Percentiles rank a stretch among this genome's conserved stretches.
These are phyloP conservation scores for Protea cynaroides DNA, from an alignment of 164 flowering plant genomes.

Conservation along the genomic window DNA sequence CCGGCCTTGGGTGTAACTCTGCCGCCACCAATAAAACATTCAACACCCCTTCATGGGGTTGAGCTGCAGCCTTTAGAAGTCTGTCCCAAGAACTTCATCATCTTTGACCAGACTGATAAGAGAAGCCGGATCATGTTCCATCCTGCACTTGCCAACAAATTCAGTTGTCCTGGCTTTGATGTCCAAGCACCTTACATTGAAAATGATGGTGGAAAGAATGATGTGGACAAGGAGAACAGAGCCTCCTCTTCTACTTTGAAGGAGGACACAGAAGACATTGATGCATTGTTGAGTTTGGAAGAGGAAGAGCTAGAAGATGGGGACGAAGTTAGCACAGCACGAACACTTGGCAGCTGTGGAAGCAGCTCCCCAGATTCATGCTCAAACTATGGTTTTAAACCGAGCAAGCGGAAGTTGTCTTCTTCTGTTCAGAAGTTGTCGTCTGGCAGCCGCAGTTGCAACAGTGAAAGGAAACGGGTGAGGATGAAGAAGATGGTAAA, in stretches of 20 bases:
- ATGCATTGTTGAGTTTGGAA: constrained; percentile 68
- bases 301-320: constrained; percentile 51
- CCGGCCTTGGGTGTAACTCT: constrained; percentile 25
- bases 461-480: constrained; percentile 36
- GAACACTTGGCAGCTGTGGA: constrained; percentile 39
- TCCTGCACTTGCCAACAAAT: constrained; percentile 43
- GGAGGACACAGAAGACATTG: constrained; percentile 71
- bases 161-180: constrained; percentile 32
- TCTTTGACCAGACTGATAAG: constrained; percentile 60
- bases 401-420: constrained; percentile 26
- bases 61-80: constrained; percentile 51
- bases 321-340: constrained; percentile 72
- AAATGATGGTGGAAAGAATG: constrained; percentile 10
- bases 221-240: constrained; percentile 12
- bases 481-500: constrained; percentile 63
- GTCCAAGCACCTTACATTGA: constrained; percentile 16
- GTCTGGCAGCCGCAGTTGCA: constrained; percentile 18
- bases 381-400: constrained; percentile 33
- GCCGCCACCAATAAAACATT: constrained; percentile 30
- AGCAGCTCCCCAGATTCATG: constrained; percentile 46
- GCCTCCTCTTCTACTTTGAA: constrained; percentile 29
- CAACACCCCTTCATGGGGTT: constrained; percentile 36
- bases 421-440: constrained; percentile 29
- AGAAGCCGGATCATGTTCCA: constrained; percentile 61
- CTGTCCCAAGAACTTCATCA: constrained; percentile 66